Percentiles rank a stretch among this genome's conserved stretches.
phyloP scores from a whole-genome alignment of 306 rosid species.

The Corylus americana region DNA sequence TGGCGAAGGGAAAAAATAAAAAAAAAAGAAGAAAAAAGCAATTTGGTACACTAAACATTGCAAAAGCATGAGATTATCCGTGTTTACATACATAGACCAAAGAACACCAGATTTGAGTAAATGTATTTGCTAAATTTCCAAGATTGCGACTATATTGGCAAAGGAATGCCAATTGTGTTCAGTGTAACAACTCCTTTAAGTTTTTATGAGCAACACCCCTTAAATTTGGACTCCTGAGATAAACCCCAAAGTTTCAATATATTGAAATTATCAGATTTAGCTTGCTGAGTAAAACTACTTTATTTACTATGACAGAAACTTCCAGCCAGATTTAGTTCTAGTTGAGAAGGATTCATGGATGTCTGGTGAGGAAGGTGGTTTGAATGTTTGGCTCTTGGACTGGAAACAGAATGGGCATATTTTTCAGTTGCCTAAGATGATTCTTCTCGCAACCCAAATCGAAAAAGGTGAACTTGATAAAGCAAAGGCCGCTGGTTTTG shows the following conservation, averaged over 20 bases:
- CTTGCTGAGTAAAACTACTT: constrained; percentile 28
- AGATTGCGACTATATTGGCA: not conserved
- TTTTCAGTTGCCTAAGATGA: constrained; percentile 65
- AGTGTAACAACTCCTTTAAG: not conserved
- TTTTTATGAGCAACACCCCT: not conserved
- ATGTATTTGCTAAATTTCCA: not conserved
- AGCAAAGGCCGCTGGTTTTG: constrained; percentile 76
- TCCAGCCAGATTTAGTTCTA: constrained; percentile 74
- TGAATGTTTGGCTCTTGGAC: constrained; percentile 49
- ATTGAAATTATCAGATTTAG: constrained; percentile 7
- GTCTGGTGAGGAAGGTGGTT: constrained; percentile 63
- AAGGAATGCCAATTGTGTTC: not conserved
- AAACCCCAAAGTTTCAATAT: not conserved
- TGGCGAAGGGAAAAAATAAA: too few species aligned
- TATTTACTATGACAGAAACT: constrained; percentile 52
- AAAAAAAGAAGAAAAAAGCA: not conserved
- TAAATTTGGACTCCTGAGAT: not conserved
- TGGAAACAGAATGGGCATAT: constrained; percentile 68
- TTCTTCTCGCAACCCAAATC: constrained; percentile 87
- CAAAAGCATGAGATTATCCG: not conserved
- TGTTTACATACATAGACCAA: not conserved
- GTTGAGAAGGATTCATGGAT: constrained; percentile 88
- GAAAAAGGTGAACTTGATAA: constrained; percentile 58
- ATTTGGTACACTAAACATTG: not conserved
- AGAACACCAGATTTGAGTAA: not conserved